These are phyloP conservation scores for Ophiosphaerella narmari DNA, from an alignment of 2,329 filamentous ascomycete genomes.

Conservation along the genomic window DNA sequence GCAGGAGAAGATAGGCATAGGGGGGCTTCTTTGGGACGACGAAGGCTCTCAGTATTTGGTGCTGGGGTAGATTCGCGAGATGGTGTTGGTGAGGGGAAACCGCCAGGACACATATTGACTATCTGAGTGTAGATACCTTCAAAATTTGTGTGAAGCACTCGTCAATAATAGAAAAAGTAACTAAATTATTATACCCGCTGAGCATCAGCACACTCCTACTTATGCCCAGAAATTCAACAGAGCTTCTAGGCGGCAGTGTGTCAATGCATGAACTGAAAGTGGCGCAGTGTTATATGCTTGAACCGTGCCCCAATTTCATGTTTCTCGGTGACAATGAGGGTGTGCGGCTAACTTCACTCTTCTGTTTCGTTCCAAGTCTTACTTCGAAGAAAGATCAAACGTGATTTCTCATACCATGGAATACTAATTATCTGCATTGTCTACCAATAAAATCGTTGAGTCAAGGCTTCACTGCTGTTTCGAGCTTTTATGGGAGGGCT, in stretches of 20 bases:
- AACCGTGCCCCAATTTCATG: slow-evolving; percentile 4
- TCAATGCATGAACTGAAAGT: slow-evolving; percentile 6
- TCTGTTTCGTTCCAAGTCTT: too few species aligned
- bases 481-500: too few species aligned
- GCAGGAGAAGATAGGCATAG: background rate
- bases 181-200: background rate
- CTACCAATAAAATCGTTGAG: too few species aligned
- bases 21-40: background rate
- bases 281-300: slow-evolving; percentile 10
- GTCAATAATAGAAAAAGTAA: background rate
- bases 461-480: too few species aligned
- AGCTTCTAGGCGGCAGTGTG: slow-evolving; percentile 3
- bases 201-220: background rate
- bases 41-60: too few species aligned
- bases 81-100: slow-evolving; percentile 6
- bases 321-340: background rate
- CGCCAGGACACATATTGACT: slow-evolving; percentile 1
- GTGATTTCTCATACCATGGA: too few species aligned
- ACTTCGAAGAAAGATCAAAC: too few species aligned
- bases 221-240: background rate
- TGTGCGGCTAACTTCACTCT: background rate
- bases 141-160: too few species aligned
- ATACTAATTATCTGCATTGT: too few species aligned
- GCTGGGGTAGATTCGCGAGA: slow-evolving; percentile 1
- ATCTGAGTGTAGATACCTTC: background rate